Evolutionary conservation across 2,329 filamentous ascomycete species (phyloP).

Genomic region (Colletotrichum horii): DNA sequence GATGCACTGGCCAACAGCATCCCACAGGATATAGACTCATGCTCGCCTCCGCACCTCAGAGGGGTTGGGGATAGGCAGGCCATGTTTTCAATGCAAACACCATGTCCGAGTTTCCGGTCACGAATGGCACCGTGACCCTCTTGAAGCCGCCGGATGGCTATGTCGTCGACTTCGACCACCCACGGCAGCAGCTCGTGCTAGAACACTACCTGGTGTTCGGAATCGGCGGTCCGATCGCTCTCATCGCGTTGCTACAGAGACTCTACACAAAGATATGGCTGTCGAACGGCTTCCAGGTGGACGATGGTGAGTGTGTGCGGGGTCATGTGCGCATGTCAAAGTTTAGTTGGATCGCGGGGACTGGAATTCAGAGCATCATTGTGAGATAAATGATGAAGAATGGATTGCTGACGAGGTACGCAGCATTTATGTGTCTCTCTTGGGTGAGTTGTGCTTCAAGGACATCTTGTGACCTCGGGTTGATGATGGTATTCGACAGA

Average conservation of each 20-base stretch:
- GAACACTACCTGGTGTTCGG: conserved; percentile 27
- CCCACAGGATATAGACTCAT: background rate
- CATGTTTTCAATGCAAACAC: background rate
- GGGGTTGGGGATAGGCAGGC: background rate
- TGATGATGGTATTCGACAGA: background rate
- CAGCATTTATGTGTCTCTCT: conserved; percentile 21
- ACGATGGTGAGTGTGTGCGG: conserved; percentile 24
- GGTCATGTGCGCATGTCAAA: background rate
- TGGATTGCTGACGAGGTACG: background rate
- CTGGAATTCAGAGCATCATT: background rate
- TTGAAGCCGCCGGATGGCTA: conserved; percentile 23
- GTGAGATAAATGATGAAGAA: background rate
- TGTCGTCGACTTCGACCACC: conserved; percentile 30
- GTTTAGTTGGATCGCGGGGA: background rate
- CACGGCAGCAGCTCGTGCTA: conserved; percentile 20
- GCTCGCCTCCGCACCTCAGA: background rate
- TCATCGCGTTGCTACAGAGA: conserved; percentile 22
- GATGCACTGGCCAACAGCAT: background rate
- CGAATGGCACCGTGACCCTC: conserved; percentile 6
- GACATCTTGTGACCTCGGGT: background rate
- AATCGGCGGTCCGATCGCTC: conserved; percentile 20
- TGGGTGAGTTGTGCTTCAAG: conserved; percentile 15
- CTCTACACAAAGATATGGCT: conserved; percentile 32
- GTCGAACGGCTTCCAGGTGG: conserved; percentile 23
- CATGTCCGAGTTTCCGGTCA: conserved; percentile 6